Conservation (phyloP, 2,329 filamentous ascomycete genomes). For the Claviceps arundinis region DNA sequence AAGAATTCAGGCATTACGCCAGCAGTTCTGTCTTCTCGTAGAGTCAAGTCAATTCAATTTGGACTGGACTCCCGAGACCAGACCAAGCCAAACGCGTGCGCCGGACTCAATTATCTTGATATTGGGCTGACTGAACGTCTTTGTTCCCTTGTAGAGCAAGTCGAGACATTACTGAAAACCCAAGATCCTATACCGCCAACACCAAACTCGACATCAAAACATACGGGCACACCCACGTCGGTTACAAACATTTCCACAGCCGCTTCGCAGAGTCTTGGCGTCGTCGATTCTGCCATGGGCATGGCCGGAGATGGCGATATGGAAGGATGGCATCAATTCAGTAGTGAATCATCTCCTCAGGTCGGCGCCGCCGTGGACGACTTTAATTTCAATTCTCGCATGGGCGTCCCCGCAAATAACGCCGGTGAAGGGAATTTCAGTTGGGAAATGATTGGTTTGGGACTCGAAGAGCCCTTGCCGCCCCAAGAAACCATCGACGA, state of each 20-base stretch:
- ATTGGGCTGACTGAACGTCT: too few species aligned
- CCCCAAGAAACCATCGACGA: constrained; percentile 61
- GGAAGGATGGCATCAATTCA: constrained; percentile 44
- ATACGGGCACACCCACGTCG: constrained; percentile 15
- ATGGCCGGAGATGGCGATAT: constrained; percentile 35
- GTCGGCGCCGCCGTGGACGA: constrained; percentile 34
- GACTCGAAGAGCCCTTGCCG: constrained; percentile 45
- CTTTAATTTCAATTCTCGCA: constrained; percentile 40
- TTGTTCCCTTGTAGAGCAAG: constrained; percentile 53
- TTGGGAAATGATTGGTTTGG: constrained; percentile 62
- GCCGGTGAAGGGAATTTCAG: constrained; percentile 46
- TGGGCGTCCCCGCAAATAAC: constrained; percentile 36
- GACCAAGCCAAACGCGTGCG: too few species aligned
- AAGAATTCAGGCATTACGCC: background rate
- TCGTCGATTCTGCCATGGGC: constrained; percentile 33
- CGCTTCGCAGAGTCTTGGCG: constrained; percentile 17
- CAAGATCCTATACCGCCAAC: constrained; percentile 33
- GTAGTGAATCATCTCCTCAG: constrained; percentile 36
- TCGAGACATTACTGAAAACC: constrained; percentile 78
- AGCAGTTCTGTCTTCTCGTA: background rate
- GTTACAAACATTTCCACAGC: constrained; percentile 12
- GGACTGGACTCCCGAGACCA: too few species aligned
- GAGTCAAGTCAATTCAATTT: background rate
- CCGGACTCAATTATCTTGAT: too few species aligned
- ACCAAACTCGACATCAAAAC: constrained; percentile 17